A percentile compares a stretch with the other conserved stretches of the same genome.
These are phyloP conservation scores for Gentiana straminea DNA, from an alignment of 257 asterid species.

Conservation along the genomic window DNA sequence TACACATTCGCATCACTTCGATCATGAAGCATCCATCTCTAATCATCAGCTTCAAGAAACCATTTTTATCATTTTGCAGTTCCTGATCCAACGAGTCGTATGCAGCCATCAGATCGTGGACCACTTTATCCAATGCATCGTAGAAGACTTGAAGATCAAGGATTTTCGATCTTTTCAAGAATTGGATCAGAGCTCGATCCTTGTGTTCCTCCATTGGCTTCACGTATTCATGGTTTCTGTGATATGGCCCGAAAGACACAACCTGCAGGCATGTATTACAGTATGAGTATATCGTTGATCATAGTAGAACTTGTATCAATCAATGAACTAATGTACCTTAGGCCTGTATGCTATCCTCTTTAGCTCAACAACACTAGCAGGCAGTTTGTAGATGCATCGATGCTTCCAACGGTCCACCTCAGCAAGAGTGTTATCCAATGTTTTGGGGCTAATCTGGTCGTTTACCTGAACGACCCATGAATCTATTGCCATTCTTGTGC, in stretches of 20 bases:
- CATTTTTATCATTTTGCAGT: conserved; percentile 5
- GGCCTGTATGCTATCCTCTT: conserved; percentile 27
- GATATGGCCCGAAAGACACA: conserved; percentile 46
- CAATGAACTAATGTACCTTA: not conserved
- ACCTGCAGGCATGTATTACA: conserved; percentile 5
- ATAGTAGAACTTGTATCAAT: too few relatives aligned
- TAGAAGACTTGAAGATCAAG: conserved; percentile 12
- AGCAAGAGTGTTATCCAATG: too few relatives aligned
- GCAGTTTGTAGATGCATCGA: conserved; percentile 28
- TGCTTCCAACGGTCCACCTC: conserved; percentile 25
- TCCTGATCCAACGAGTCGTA: not conserved
- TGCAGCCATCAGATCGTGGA: not conserved
- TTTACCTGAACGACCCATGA: too few relatives aligned
- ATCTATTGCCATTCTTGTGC: too few relatives aligned
- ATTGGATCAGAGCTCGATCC: conserved; percentile 33
- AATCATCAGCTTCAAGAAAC: conserved; percentile 25
- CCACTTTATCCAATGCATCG: conserved; percentile 13
- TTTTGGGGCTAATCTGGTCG: too few relatives aligned
- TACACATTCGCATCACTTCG: conserved; percentile 18
- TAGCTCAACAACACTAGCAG: conserved; percentile 17
- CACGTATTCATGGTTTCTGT: conserved; percentile 8
- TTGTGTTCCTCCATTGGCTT: conserved; percentile 41
- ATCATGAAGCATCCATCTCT: conserved; percentile 30
- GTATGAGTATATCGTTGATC: too few relatives aligned
- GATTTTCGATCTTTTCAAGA: conserved; percentile 22